phyloP scores from a whole-genome alignment of 345 rosid genomes.

The Salix udensis region DNA sequence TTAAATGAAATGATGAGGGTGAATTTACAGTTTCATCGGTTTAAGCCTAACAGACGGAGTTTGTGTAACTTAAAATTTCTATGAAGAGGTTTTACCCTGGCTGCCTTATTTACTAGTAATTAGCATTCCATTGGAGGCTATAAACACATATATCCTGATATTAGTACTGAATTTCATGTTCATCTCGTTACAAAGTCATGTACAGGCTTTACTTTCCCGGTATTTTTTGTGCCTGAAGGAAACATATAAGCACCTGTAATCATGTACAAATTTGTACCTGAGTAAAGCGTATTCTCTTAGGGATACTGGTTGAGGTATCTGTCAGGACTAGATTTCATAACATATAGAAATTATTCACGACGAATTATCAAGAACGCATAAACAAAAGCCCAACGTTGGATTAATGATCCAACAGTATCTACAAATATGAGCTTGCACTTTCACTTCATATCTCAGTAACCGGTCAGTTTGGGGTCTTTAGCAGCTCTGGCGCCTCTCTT shows the following conservation, averaged over 20 bases:
- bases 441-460: too few relatives aligned
- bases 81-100: background rate
- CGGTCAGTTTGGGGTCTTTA: too few relatives aligned
- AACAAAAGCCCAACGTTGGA: too few relatives aligned
- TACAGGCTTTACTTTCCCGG: background rate
- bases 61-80: background rate
- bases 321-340: too few relatives aligned
- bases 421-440: too few relatives aligned
- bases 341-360: too few relatives aligned
- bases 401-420: too few relatives aligned
- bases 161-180: background rate
- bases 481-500: too few relatives aligned
- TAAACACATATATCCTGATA: background rate
- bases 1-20: background rate
- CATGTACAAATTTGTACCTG: background rate
- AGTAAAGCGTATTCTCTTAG: background rate
- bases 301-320: background rate
- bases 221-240: background rate
- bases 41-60: background rate
- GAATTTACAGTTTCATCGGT: background rate
- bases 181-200: background rate
- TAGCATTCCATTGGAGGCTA: background rate
- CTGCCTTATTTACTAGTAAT: background rate
- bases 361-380: too few relatives aligned
- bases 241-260: background rate